Conservation (phyloP, 2,329 filamentous ascomycete species). For the Pseudocercospora musae region DNA sequence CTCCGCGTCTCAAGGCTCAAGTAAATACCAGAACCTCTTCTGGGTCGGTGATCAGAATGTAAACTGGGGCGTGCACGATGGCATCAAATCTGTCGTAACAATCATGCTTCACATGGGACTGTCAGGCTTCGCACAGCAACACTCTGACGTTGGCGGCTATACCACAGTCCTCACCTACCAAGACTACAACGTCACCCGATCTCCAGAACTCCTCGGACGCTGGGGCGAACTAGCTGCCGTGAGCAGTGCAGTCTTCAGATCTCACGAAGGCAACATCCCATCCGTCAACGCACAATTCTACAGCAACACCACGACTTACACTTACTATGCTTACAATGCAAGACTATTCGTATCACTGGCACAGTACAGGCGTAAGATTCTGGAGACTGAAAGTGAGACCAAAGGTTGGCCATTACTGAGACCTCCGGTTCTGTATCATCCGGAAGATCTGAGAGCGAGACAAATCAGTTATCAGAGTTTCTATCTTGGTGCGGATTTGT, state of each 20-base stretch:
- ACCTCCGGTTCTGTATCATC: slow-evolving; percentile 28
- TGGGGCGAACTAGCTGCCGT: slow-evolving; percentile 40
- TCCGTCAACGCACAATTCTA: slow-evolving; percentile 39
- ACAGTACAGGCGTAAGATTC: slow-evolving; percentile 33
- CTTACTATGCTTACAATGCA: slow-evolving; percentile 38
- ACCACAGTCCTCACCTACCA: slow-evolving; percentile 33
- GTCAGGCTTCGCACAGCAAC: slow-evolving; percentile 36
- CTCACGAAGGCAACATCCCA: slow-evolving; percentile 40
- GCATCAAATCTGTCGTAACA: slow-evolving; percentile 37
- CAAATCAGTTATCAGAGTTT: slow-evolving; percentile 31
- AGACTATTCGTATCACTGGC: slow-evolving; percentile 37
- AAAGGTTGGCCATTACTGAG: slow-evolving; percentile 32
- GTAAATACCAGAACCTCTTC: slow-evolving; percentile 39
- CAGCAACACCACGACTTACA: slow-evolving; percentile 35
- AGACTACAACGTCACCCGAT: slow-evolving; percentile 35
- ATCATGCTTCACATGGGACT: slow-evolving; percentile 39
- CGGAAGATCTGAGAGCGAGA: slow-evolving; percentile 22
- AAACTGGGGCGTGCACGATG: slow-evolving; percentile 36
- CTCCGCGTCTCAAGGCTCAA: slow-evolving; percentile 34
- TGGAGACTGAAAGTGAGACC: slow-evolving; percentile 28
- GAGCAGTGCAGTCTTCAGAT: slow-evolving; percentile 36
- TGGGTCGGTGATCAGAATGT: slow-evolving; percentile 41
- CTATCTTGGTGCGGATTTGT: slow-evolving; percentile 29
- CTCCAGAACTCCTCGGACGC: slow-evolving; percentile 37
- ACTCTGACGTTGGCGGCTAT: slow-evolving; percentile 40